Evolutionary conservation across 441 rosid genomes (phyloP), one percentile per base, ranked within the genome.

Genomic region (Francoa sonchifolia): DNA sequence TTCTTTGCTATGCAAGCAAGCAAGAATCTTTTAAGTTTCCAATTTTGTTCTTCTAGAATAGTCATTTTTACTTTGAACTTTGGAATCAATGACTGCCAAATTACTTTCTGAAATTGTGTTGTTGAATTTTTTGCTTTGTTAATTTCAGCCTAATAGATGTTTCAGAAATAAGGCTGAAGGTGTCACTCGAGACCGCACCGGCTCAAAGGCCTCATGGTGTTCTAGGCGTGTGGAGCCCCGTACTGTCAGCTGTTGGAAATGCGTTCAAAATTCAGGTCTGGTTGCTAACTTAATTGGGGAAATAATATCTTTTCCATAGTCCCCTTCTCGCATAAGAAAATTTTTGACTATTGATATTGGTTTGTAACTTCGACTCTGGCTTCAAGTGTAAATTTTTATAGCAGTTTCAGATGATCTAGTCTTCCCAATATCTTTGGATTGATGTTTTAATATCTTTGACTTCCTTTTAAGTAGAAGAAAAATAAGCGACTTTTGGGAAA

Each of bases 161-260:
- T 68, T 92, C 97, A 19, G 99, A 92, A 63, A 65, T 84, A 55
- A 71, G 99, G 62, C 60, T 92, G 53, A 92, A 87, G 77, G 74
- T 87, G 46, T 72, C 94, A 19, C 57, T 92, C 58, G 90, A 92
- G 71, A 84, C 99, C 8, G 89, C 86, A 45, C 95, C 94, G 19
- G 77, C 78, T 47, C 82, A 87, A 66, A 92, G 99, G 61, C 99
- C 99, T 45, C 93, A 69, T 41, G 97, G 92, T 20, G 77, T 76
- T 72, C 76, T 87, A 44, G 99, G 99, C 55, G 82, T 92, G 19
- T 92, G 99, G 99, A 77, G 99, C 55, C 99, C 97, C 33, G 50
- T 92, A 58, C 52, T 92, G 43, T 87, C 97, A 39, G 99, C 97
- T 47, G 74, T 92, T 65, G 97, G 99, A 61, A 92, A 87, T 76